These are phyloP conservation scores for Allium cepa DNA, from an alignment of 106 monocot species.

Conservation along the genomic window DNA sequence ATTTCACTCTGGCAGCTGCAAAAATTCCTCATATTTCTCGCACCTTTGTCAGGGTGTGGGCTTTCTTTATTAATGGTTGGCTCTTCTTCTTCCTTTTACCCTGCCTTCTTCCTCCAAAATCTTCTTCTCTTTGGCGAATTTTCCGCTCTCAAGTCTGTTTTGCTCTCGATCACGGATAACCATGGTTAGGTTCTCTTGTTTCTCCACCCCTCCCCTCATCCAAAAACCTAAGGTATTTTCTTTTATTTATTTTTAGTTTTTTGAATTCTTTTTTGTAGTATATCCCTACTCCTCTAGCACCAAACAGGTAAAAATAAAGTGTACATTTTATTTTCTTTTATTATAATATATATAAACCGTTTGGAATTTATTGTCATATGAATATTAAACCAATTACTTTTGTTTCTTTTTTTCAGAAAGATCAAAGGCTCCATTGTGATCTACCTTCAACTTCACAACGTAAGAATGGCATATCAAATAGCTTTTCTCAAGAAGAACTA, in stretches of 20 bases:
- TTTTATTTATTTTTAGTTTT: neutral
- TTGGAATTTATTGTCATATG: neutral
- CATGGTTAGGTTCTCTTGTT: constrained; percentile 62
- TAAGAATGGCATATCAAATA: neutral
- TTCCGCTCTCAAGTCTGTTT: constrained; percentile 56
- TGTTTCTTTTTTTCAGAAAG: constrained; percentile 29
- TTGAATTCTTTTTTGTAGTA: no score
- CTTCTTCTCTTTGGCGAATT: constrained; percentile 51
- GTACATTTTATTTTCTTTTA: neutral
- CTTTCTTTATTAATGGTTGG: constrained; percentile 7
- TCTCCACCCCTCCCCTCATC: constrained; percentile 21
- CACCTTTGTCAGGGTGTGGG: constrained; percentile 66
- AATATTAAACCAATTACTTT: constrained; percentile 1
- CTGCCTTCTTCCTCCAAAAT: constrained; percentile 18
- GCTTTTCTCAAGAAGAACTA: constrained; percentile 30
- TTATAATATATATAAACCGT: neutral
- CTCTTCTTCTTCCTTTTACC: constrained; percentile 9
- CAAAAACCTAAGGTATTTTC: constrained; percentile 42
- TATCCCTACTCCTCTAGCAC: neutral
- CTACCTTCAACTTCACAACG: neutral
- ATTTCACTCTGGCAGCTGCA: constrained; percentile 49
- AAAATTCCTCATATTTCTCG: constrained; percentile 25
- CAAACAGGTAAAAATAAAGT: neutral
- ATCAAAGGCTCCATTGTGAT: constrained; percentile 15
- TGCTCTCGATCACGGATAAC: constrained; percentile 86